Conservation (phyloP, 257 asterid genomes). For the Anisodus tanguticus region DNA sequence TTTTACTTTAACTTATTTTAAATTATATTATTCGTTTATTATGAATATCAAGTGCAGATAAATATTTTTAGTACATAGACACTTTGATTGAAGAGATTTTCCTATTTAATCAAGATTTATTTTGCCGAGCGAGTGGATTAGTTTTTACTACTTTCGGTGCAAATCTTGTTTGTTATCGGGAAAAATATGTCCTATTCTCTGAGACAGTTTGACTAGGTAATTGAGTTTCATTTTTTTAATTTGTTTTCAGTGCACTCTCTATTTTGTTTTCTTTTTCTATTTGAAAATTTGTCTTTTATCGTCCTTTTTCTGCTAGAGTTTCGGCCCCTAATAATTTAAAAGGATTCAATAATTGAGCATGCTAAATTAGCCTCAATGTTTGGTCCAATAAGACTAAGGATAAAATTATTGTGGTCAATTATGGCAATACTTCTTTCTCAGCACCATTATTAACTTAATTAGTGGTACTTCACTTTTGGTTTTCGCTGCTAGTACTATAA, state of each 20-base stretch:
- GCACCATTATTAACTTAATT: conserved; percentile 24
- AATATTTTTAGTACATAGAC: not conserved
- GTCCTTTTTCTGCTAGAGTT: not conserved
- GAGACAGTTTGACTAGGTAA: not conserved
- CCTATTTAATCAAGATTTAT: not conserved
- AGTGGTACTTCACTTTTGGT: not conserved
- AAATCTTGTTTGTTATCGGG: conserved; percentile 12
- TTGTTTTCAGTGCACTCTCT: not conserved
- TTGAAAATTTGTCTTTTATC: not conserved
- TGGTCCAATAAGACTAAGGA: conserved; percentile 11
- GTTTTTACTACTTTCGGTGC: conserved; percentile 25
- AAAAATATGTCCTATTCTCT: not conserved
- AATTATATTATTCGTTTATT: not conserved
- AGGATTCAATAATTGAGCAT: conserved; percentile 28
- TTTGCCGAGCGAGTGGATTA: not conserved
- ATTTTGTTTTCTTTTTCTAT: not conserved
- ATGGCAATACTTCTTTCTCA: conserved; percentile 8
- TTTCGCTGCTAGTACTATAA: not conserved
- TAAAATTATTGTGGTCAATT: conserved; percentile 23
- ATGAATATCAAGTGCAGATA: not conserved
- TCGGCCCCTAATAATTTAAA: conserved; percentile 5
- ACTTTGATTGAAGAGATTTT: not conserved
- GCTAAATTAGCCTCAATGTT: conserved; percentile 21
- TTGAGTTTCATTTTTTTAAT: not conserved
- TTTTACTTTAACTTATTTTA: not conserved